Evolutionary conservation across 1,284 basidiomycete genomes (phyloP).

Genomic region (Tetrapyrgos nigripes): DNA sequence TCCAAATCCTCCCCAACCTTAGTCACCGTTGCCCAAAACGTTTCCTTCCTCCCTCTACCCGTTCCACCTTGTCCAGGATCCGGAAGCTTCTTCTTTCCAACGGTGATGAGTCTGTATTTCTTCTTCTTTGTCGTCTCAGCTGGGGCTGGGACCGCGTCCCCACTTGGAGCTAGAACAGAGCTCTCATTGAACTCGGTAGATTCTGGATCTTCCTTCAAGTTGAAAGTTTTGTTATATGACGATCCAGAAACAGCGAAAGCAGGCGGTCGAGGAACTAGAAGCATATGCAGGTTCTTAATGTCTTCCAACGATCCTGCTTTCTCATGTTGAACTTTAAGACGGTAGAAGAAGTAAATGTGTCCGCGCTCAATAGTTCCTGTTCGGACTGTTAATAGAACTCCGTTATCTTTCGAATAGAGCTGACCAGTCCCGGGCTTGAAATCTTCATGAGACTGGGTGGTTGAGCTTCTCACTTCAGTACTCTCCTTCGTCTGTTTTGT

Average conservation of each 20-base stretch:
- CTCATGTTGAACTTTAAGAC: conserved; percentile 64
- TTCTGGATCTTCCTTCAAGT: conserved; percentile 14
- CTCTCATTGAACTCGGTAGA: conserved; percentile 41
- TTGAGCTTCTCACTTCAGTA: conserved; percentile 5
- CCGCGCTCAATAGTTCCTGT: conserved; percentile 61
- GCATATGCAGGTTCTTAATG: conserved; percentile 65
- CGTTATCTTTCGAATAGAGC: conserved; percentile 8
- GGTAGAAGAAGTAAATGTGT: conserved; percentile 74
- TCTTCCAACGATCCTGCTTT: conserved; percentile 64
- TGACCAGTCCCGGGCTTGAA: conserved; percentile 30
- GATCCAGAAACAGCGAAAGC: conserved; percentile 41
- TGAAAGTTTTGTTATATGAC: conserved; percentile 14
- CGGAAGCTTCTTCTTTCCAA: conserved; percentile 71
- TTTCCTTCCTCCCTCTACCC: conserved; percentile 47
- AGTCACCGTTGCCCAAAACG: conserved; percentile 63
- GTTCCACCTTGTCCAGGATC: conserved; percentile 46
- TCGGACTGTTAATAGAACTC: background rate
- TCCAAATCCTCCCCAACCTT: conserved; percentile 59
- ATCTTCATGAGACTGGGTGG: background rate
- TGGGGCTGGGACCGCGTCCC: conserved; percentile 55
- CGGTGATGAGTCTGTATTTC: conserved; percentile 58
- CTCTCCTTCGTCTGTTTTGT: conserved; percentile 21
- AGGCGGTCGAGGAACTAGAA: conserved; percentile 62
- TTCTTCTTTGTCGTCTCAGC: conserved; percentile 45
- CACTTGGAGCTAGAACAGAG: conserved; percentile 46